These are phyloP conservation scores for Colletotrichum destructivum DNA, from an alignment of 2,329 filamentous ascomycete genomes.

Conservation along the genomic window DNA sequence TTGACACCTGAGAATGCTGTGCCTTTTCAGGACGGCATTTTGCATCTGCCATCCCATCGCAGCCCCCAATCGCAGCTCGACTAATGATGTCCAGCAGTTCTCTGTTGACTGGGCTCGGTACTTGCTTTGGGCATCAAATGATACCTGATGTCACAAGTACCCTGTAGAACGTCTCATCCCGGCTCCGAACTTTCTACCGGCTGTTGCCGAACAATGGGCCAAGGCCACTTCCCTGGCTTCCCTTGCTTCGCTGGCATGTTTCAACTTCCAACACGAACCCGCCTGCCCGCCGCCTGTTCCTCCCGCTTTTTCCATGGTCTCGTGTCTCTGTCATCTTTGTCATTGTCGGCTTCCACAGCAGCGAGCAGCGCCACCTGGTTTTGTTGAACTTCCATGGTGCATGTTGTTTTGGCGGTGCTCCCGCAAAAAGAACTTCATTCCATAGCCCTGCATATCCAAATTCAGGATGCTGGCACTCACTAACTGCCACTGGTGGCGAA, in stretches of 20 bases:
- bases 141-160: slow-evolving; percentile 15
- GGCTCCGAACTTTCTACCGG: slow-evolving; percentile 22
- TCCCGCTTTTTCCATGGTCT: neutral
- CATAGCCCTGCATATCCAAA: neutral
- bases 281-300: neutral
- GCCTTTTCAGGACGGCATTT: neutral
- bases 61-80: neutral
- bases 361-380: neutral
- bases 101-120: slow-evolving; percentile 1
- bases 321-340: neutral
- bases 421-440: slow-evolving; percentile 9
- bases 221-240: slow-evolving; percentile 19
- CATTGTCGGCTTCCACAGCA: neutral
- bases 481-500: neutral
- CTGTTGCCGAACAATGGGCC: slow-evolving; percentile 29
- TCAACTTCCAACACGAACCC: slow-evolving; percentile 23
- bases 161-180: slow-evolving; percentile 21
- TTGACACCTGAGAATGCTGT: neutral
- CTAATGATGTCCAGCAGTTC: slow-evolving; percentile 19
- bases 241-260: slow-evolving; percentile 25
- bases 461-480: neutral
- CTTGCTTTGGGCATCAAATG: slow-evolving; percentile 8
- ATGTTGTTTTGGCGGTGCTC: slow-evolving; percentile 27
- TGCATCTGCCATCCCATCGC: slow-evolving; percentile 36
- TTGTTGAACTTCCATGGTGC: slow-evolving; percentile 3